Conservation (phyloP, 129 eudicot genomes). For the Smallanthus sonchifolius region DNA sequence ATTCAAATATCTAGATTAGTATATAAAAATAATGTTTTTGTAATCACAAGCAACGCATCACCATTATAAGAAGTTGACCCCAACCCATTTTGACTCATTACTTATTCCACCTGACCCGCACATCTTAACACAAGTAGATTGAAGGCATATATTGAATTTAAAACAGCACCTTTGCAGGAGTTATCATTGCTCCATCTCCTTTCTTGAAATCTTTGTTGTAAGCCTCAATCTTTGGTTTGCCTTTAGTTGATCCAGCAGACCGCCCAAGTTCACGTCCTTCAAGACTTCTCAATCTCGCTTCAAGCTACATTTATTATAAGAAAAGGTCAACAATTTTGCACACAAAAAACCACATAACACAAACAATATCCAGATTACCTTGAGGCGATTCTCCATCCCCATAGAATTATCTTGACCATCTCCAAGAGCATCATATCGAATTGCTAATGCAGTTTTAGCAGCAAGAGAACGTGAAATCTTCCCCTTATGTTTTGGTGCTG, state of each 20-base stretch:
- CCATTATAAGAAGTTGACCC: not conserved
- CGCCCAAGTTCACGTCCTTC: slow-evolving; percentile 85
- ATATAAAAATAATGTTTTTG: too few relatives aligned
- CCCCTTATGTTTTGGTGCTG: slow-evolving; percentile 91
- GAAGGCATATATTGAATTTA: not conserved
- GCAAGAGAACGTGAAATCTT: slow-evolving; percentile 93
- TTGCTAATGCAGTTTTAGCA: slow-evolving; percentile 82
- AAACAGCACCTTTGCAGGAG: slow-evolving; percentile 72
- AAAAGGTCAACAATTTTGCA: not conserved
- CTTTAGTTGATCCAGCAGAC: slow-evolving; percentile 87
- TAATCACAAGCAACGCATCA: too few relatives aligned
- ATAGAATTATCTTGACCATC: slow-evolving; percentile 77
- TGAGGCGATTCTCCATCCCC: slow-evolving; percentile 85
- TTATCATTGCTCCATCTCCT: slow-evolving; percentile 76
- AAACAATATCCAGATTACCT: slow-evolving; percentile 40
- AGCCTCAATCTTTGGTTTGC: slow-evolving; percentile 84
- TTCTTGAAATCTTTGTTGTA: slow-evolving; percentile 87
- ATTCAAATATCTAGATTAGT: too few relatives aligned
- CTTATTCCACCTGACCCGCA: too few relatives aligned
- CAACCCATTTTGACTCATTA: not conserved
- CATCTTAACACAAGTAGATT: not conserved
- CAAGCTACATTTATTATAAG: slow-evolving; percentile 48
- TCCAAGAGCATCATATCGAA: slow-evolving; percentile 88
- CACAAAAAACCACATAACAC: not conserved
- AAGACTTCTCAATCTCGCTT: slow-evolving; percentile 77